A percentile compares a stretch with the other conserved stretches of the same genome.
Evolutionary conservation across 371 early-diverging fungal genomes (phyloP).

Genomic region (Mucor irregularis): DNA sequence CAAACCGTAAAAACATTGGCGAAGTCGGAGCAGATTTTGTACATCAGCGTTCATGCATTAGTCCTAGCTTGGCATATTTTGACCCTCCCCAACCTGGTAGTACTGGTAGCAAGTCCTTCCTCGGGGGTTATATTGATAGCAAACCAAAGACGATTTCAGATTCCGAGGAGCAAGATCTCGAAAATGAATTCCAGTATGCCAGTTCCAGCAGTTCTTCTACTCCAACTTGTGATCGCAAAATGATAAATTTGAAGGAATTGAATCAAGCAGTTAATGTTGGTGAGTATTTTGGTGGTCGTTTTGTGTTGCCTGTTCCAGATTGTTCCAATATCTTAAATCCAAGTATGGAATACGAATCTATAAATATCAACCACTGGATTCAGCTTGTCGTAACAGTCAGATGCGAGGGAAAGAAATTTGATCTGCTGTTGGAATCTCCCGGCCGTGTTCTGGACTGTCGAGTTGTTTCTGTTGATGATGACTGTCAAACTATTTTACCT

Average conservation of each 20-base stretch:
- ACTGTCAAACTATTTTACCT: constrained; percentile 76
- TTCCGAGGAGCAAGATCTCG: not conserved
- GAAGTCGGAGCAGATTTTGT: constrained; percentile 3
- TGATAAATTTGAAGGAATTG: constrained; percentile 32
- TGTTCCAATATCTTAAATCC: constrained; percentile 34
- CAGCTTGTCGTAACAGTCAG: constrained; percentile 25
- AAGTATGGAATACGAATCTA: constrained; percentile 27
- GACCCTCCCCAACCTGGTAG: constrained; percentile 9
- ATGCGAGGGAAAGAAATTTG: constrained; percentile 26
- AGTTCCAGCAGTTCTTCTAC: not conserved
- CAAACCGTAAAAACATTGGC: not conserved
- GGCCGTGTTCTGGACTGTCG: constrained; percentile 43
- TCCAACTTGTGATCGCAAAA: not conserved
- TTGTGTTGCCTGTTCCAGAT: constrained; percentile 39
- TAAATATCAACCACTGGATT: constrained; percentile 39
- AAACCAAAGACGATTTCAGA: not conserved
- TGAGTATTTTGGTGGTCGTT: constrained; percentile 40
- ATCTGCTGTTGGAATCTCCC: constrained; percentile 31
- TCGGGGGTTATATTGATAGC: not conserved
- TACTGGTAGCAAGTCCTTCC: constrained; percentile 1
- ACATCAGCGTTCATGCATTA: not conserved
- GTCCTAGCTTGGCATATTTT: constrained; percentile 4
- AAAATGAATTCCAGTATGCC: not conserved
- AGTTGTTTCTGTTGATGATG: constrained; percentile 40
- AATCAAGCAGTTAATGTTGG: constrained; percentile 33